Evolutionary conservation across 2,329 filamentous ascomycete species (phyloP).

Genomic region (Ophiosphaerella narmari): DNA sequence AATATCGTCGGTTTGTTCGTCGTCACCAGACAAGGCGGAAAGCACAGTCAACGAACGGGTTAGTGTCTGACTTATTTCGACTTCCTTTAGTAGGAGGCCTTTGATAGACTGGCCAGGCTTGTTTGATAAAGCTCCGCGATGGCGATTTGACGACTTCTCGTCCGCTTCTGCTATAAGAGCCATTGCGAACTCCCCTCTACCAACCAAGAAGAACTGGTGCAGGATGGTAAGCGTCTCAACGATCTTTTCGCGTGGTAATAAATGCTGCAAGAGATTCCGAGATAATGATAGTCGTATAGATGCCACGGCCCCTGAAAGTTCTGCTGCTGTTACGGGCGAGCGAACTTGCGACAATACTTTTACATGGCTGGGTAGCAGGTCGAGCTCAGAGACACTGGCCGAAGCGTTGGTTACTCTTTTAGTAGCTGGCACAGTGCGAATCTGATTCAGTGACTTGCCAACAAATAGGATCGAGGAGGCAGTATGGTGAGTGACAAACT

Average conservation of each 20-base stretch:
- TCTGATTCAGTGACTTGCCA: constrained; percentile 85
- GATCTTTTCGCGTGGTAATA: constrained; percentile 78
- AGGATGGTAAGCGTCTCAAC: constrained; percentile 77
- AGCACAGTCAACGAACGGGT: constrained; percentile 79
- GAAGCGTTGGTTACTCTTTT: constrained; percentile 32
- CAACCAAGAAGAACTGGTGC: constrained; percentile 84
- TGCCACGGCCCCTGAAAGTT: constrained; percentile 72
- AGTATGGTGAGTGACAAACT: constrained; percentile 75
- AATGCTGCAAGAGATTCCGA: constrained; percentile 77
- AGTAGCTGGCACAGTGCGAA: constrained; percentile 56
- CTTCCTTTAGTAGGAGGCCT: constrained; percentile 77
- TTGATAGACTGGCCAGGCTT: constrained; percentile 58
- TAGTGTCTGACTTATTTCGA: constrained; percentile 79
- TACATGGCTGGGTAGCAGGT: constrained; percentile 71
- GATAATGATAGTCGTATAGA: constrained; percentile 82
- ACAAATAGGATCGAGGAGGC: constrained; percentile 88
- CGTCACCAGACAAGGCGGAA: constrained; percentile 75
- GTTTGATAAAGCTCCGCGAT: constrained; percentile 54
- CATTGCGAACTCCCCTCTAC: constrained; percentile 88
- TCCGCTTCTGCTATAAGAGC: constrained; percentile 85
- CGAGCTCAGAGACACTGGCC: constrained; percentile 53
- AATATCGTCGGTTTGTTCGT: constrained; percentile 73
- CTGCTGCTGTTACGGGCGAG: constrained; percentile 74
- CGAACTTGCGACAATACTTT: constrained; percentile 68
- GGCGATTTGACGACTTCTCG: constrained; percentile 73